Evolutionary conservation across 2,329 filamentous ascomycete species (phyloP), one percentile per base, ranked within the genome.

Genomic region (Colletotrichum sp.): DNA sequence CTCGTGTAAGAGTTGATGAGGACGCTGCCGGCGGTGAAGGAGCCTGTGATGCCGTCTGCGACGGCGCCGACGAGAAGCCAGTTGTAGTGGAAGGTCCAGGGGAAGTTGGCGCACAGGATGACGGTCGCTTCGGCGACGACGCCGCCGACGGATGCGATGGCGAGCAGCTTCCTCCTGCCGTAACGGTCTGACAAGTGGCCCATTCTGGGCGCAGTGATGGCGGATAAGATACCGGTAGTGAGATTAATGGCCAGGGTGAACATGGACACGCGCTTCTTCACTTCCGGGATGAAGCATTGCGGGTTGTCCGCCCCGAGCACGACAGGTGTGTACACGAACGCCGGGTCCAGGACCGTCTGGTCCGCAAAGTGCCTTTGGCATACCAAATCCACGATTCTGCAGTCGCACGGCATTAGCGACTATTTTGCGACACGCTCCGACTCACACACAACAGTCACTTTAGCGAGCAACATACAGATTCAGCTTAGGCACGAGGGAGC

Each of bases 111-210:
- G 3, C 95, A 93, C 6, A 97, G 82, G 73, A 98, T 94, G 8
- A 94, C 95, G 76, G 98, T 89, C 55, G 94, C 83, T 83, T 98
- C 97, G 66, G 89, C 91, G 2, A 93, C 75, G 6, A 98, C 88
- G 26, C 94, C 93, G n/a, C 96, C 96, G 16, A 91, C 85, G 4
- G 94, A 94, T 6, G 94, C 91, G 36, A 96, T 82, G 10, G 93
- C 90, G 80, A 98, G 91, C 67, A 98, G 86, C 64, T 87, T 90
- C 73, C 93, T 95, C 56, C 97, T 91, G 30, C 97, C 97, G 83
- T 95, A 94, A 26, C 95, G 91, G 85, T 99, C 97, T 1, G 96
- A 98, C 18, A 98, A 85, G 3, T 94, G 91, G 1, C 97, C 97
- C 5, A 98, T 86, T 79, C 94, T 95, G 1, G 97, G 97, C 34